Conservation (phyloP, 148 eudicot genomes). For the Dianthus caryophyllus region DNA sequence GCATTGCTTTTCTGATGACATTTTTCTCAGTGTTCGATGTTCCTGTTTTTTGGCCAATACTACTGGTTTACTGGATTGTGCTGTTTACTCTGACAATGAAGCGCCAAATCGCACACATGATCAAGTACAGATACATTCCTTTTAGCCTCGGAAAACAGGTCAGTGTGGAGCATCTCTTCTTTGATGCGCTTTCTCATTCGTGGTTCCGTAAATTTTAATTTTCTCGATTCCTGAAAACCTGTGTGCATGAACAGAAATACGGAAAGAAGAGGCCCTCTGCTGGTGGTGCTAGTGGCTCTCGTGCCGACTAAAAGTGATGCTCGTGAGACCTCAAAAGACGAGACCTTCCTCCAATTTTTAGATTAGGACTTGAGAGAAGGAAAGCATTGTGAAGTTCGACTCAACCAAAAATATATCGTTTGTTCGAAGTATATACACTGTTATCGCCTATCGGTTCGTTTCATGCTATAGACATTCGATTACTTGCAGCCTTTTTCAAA, state of each 20-base stretch:
- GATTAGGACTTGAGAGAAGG: conserved; percentile 20
- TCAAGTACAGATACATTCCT: conserved; percentile 81
- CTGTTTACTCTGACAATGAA: conserved; percentile 81
- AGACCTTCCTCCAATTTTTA: conserved; percentile 10
- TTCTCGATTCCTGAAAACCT: conserved; percentile 7
- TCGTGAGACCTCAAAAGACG: conserved; percentile 4
- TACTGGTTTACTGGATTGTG: conserved; percentile 60
- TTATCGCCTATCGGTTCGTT: conserved; percentile 15
- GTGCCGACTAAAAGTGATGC: conserved; percentile 31
- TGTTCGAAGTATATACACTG: conserved; percentile 29
- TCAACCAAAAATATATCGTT: conserved; percentile 15
- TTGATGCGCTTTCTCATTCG: not conserved
- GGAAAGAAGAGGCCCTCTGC: conserved; percentile 56
- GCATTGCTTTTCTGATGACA: conserved; percentile 49
- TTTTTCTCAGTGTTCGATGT: conserved; percentile 59
- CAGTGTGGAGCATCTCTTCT: conserved; percentile 7
- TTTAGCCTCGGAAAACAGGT: conserved; percentile 86
- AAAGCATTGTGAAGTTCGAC: conserved; percentile 16
- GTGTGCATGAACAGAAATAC: conserved; percentile 40
- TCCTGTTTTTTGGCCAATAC: conserved; percentile 71
- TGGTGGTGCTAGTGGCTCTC: conserved; percentile 24
- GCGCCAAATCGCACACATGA: conserved; percentile 89
- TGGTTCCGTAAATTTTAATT: not conserved
- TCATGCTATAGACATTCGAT: conserved; percentile 20
- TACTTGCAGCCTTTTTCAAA: conserved; percentile 16